phyloP scores from a whole-genome alignment of 2,329 filamentous ascomycete species.

The Botrytis squamosa region DNA sequence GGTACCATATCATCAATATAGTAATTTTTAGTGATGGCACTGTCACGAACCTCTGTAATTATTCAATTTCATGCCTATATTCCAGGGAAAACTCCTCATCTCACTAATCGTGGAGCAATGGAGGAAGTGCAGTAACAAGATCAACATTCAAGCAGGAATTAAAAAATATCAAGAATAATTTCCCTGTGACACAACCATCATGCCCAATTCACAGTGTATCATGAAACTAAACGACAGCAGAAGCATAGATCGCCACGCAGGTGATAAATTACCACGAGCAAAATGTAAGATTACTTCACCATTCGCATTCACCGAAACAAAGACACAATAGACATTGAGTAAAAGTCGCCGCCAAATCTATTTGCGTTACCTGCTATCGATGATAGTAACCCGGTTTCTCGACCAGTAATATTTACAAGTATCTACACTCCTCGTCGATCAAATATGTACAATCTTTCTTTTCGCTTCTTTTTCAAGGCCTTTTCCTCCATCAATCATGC shows the following conservation, averaged over 20 bases:
- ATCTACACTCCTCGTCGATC: neutral
- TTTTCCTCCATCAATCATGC: neutral
- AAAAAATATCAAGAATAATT: neutral
- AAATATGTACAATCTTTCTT: slow-evolving; percentile 2
- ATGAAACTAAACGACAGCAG: neutral
- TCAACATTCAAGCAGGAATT: neutral
- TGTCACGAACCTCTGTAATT: neutral
- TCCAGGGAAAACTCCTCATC: neutral
- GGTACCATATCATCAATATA: neutral
- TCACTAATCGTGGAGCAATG: neutral
- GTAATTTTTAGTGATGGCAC: neutral
- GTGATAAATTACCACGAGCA: neutral
- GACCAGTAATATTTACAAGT: slow-evolving; percentile 12
- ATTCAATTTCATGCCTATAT: neutral
- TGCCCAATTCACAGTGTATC: neutral
- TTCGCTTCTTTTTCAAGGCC: neutral
- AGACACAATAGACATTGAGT: neutral
- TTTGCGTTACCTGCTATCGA: neutral
- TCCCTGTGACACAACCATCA: neutral
- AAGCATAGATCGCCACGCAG: neutral
- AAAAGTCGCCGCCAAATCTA: neutral
- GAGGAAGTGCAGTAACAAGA: neutral
- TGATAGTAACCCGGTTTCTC: neutral
- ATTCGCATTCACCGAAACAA: neutral
- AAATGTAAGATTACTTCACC: neutral